phyloP scores from a whole-genome alignment of 768 basidiomycete genomes.

The Crepidotus variabilis region DNA sequence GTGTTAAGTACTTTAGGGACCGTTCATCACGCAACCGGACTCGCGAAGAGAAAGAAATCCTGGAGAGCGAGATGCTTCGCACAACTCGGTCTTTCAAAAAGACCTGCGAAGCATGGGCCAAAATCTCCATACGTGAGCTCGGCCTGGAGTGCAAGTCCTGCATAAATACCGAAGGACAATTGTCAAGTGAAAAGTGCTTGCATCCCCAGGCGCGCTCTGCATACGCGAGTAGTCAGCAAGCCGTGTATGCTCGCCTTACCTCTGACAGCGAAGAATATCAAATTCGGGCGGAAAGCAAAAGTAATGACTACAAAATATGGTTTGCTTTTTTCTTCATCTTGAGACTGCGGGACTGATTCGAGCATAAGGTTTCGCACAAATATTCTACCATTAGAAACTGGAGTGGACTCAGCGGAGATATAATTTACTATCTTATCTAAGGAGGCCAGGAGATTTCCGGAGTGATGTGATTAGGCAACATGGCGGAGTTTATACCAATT shows the following conservation, averaged over 20 bases:
- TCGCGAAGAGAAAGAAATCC: slow-evolving; percentile 24
- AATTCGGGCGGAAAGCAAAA: neutral
- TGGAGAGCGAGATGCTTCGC: slow-evolving; percentile 22
- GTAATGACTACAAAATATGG: slow-evolving; percentile 3
- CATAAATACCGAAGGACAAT: neutral
- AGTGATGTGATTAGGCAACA: no score
- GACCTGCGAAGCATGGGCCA: neutral
- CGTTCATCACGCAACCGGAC: slow-evolving; percentile 19
- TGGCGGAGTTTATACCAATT: no score
- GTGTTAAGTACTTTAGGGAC: slow-evolving; percentile 25
- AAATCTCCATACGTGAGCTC: neutral
- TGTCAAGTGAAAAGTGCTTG: neutral
- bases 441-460: no score
- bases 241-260: slow-evolving; percentile 4
- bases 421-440: no score
- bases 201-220: neutral
- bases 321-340: neutral
- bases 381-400: no score
- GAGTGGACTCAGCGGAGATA: no score
- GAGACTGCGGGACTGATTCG: no score
- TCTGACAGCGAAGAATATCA: neutral
- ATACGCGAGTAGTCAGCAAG: slow-evolving; percentile 5
- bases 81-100: slow-evolving; percentile 2
- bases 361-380: no score
- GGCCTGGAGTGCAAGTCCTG: neutral